phyloP scores from a whole-genome alignment of 1,139 yeast genomes.

The Hanseniaspora uvarum region DNA sequence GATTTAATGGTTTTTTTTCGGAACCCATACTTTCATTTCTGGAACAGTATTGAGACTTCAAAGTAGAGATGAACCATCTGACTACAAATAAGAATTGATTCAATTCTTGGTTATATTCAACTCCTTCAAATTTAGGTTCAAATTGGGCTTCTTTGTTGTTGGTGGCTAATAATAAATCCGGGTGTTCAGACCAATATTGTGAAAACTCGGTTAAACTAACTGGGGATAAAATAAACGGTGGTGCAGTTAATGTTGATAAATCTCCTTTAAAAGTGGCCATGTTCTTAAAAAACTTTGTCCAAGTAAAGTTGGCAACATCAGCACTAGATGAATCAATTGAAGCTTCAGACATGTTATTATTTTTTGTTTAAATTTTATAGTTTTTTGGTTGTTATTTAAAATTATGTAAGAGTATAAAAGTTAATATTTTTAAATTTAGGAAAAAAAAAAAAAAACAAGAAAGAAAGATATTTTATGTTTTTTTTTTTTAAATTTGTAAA shows the following conservation, averaged over 20 bases:
- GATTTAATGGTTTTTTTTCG: slow-evolving; percentile 92
- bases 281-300: slow-evolving; percentile 85
- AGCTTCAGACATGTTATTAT: slow-evolving; percentile 16
- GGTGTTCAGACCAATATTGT: slow-evolving; percentile 88
- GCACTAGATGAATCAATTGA: slow-evolving; percentile 31
- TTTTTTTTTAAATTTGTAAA: too few species aligned
- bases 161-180: slow-evolving; percentile 70
- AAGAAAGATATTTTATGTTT: too few species aligned
- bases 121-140: slow-evolving; percentile 14
- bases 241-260: slow-evolving; percentile 86
- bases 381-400: neutral
- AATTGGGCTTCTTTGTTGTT: slow-evolving; percentile 29
- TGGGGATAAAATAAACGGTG: slow-evolving; percentile 92
- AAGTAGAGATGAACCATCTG: slow-evolving; percentile 82
- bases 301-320: slow-evolving; percentile 27
- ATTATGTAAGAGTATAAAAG: neutral
- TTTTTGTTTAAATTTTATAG: neutral
- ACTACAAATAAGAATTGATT: slow-evolving; percentile 66
- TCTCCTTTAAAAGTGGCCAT: slow-evolving; percentile 93
- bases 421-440: neutral
- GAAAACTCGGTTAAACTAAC: slow-evolving; percentile 83
- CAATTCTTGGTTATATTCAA: slow-evolving; percentile 33
- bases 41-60: slow-evolving; percentile 86
- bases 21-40: slow-evolving; percentile 83
- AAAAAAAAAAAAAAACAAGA: too few species aligned